Evolutionary conservation across 768 basidiomycete species (phyloP), one percentile per base, ranked within the genome.

Genomic region (Tremella mesenterica): DNA sequence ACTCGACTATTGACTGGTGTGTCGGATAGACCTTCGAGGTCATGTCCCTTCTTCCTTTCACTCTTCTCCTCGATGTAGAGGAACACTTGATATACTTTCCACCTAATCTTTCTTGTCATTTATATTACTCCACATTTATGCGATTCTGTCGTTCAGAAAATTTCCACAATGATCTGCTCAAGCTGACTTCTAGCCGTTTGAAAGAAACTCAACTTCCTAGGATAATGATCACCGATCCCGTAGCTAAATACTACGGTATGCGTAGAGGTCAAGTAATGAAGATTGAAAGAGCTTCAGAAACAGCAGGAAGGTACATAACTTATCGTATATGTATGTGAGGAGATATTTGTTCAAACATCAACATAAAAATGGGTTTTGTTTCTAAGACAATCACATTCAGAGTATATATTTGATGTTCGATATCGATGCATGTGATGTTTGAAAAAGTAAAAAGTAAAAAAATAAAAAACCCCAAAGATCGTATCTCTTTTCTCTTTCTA

Each of bases 141-240:
- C n/a, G n/a, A n/a, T n/a, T n/a, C 34, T 12, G 33, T 36, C 33
- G 33, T 36, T 12, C 12, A 10, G 33, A 18, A 36, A 36, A 36
- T 36, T 36, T 36, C 33, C 33, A 36, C 12, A 36, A 36, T 36
- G 38, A 18, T 48, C n/a, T 18, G 8, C 2, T 18, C 30, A 5
- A 36, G 46, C 52, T 53, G 49, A 60, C 29, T 48, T 56, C 64
- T 23, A 99, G 93, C 76, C 93, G 95, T 58, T 76, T 99, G 53
- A 93, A 93, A 74, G 95, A 97, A 71, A 96, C 93, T 1, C 95
- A 99, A 69, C 79, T 99, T 52, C 95, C 95, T 44, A 87, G 95
- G 21, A 97, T 99, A 59, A 92, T 96, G 75, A 75, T 95, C 38
- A 83, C 85, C 25, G 95, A 99, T 74, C 95, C 95, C 9, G 93